These are phyloP conservation scores for Ustilago hordei DNA, from an alignment of 1,284 basidiomycete genomes.

Conservation along the genomic window DNA sequence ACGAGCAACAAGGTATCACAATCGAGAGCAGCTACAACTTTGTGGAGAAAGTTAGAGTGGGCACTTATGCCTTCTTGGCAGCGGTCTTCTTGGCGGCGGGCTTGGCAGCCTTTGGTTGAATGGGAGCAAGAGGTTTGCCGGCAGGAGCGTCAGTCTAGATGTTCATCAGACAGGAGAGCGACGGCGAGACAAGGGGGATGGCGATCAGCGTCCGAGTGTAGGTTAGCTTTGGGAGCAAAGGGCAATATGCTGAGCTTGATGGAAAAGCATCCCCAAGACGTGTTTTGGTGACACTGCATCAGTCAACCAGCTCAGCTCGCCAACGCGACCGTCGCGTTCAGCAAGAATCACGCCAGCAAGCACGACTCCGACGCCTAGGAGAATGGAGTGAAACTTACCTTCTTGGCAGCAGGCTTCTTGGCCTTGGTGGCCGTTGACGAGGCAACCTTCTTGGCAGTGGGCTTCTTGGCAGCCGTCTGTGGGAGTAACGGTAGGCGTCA, in stretches of 20 bases:
- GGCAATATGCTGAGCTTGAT: not conserved
- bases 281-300: slow-evolving; percentile 2
- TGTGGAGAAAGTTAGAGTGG: slow-evolving; percentile 6
- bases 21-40: slow-evolving; percentile 27
- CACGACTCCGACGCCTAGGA: slow-evolving; percentile 16
- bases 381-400: slow-evolving; percentile 41
- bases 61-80: slow-evolving; percentile 56
- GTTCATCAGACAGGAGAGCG: slow-evolving; percentile 19
- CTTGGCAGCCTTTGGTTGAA: slow-evolving; percentile 61
- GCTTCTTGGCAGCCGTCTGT: slow-evolving; percentile 52
- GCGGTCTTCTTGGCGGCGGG: slow-evolving; percentile 67
- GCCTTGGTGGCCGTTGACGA: slow-evolving; percentile 61
- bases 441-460: slow-evolving; percentile 55
- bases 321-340: not conserved
- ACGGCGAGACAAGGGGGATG: slow-evolving; percentile 16
- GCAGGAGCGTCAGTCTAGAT: slow-evolving; percentile 52
- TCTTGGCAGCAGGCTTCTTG: slow-evolving; percentile 66
- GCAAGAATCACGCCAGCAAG: slow-evolving; percentile 10
- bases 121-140: slow-evolving; percentile 52
- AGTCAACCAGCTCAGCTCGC: slow-evolving; percentile 7
- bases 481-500: not conserved
- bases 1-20: slow-evolving; percentile 40
- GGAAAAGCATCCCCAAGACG: slow-evolving; percentile 11
- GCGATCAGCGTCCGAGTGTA: slow-evolving; percentile 42
- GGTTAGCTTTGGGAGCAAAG: not conserved